These are phyloP conservation scores for Amylostereum areolatum DNA, from an alignment of 1,284 basidiomycete genomes.

Conservation along the genomic window DNA sequence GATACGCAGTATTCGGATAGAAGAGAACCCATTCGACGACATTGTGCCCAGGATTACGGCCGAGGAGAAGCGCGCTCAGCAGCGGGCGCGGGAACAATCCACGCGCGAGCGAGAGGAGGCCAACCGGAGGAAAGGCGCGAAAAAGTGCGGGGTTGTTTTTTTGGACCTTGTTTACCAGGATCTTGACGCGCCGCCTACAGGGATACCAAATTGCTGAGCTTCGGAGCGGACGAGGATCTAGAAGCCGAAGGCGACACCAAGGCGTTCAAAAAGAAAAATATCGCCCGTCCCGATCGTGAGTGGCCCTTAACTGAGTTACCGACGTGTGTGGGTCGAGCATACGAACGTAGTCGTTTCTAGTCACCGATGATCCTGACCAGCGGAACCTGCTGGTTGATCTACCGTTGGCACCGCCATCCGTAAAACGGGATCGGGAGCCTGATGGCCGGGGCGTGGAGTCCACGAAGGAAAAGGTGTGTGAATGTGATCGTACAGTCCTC, in stretches of 20 bases:
- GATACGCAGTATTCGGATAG: conserved; percentile 76
- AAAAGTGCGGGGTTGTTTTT: conserved; percentile 55
- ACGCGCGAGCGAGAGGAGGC: conserved; percentile 76
- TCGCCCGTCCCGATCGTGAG: conserved; percentile 77
- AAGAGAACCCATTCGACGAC: conserved; percentile 93
- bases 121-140: conserved; percentile 67
- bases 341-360: conserved; percentile 25
- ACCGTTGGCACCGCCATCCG: conserved; percentile 14
- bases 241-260: conserved; percentile 45
- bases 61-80: conserved; percentile 80
- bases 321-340: not conserved
- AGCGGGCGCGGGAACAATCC: conserved; percentile 68
- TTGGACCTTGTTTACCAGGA: too few species aligned
- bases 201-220: conserved; percentile 84
- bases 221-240: conserved; percentile 73
- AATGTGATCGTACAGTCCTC: not conserved
- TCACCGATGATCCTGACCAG: conserved; percentile 41
- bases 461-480: conserved; percentile 3
- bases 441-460: conserved; percentile 11
- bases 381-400: conserved; percentile 20
- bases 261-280: conserved; percentile 69
- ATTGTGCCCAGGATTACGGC: conserved; percentile 96
- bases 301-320: conserved; percentile 10
- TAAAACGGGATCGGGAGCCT: conserved; percentile 12
- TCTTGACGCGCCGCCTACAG: conserved; percentile 31